These are phyloP conservation scores for Kodamaea sp. DNA, from an alignment of 1,139 yeast genomes.

Conservation along the genomic window DNA sequence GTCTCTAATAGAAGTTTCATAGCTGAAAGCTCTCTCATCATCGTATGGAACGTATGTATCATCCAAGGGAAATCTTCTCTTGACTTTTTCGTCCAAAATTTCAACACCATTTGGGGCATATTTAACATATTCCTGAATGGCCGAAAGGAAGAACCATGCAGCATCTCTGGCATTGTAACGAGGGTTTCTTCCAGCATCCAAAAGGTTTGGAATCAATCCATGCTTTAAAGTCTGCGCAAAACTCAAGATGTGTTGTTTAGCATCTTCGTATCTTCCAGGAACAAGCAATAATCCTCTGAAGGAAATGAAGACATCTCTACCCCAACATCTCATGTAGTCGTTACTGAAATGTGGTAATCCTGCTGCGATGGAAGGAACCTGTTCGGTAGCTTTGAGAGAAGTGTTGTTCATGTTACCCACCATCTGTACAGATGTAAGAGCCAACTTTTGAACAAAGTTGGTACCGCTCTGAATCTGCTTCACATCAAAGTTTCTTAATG, in stretches of 20 bases:
- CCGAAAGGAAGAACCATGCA: conserved; percentile 90
- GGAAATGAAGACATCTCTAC: conserved; percentile 91
- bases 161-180: conserved; percentile 97
- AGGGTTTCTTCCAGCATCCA: conserved; percentile 93
- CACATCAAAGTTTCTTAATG: conserved; percentile 55
- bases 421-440: conserved; percentile 87
- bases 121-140: conserved; percentile 76
- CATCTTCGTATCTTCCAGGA: conserved; percentile 78
- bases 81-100: conserved; percentile 70
- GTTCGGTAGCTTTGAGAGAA: conserved; percentile 65
- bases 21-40: conserved; percentile 74
- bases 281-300: conserved; percentile 78
- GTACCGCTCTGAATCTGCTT: conserved; percentile 59
- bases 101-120: conserved; percentile 68
- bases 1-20: conserved; percentile 70
- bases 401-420: conserved; percentile 74
- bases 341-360: conserved; percentile 93
- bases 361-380: conserved; percentile 84
- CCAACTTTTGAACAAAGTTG: conserved; percentile 74
- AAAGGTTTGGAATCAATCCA: conserved; percentile 88
- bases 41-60: conserved; percentile 73
- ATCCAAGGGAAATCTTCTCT: conserved; percentile 86
- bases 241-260: conserved; percentile 76
- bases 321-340: conserved; percentile 97
- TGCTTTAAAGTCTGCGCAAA: conserved; percentile 93